Base-by-base conservation (phyloP, 1,284 basidiomycete genomes). In the Papiliotrema fonsecae region DNA sequence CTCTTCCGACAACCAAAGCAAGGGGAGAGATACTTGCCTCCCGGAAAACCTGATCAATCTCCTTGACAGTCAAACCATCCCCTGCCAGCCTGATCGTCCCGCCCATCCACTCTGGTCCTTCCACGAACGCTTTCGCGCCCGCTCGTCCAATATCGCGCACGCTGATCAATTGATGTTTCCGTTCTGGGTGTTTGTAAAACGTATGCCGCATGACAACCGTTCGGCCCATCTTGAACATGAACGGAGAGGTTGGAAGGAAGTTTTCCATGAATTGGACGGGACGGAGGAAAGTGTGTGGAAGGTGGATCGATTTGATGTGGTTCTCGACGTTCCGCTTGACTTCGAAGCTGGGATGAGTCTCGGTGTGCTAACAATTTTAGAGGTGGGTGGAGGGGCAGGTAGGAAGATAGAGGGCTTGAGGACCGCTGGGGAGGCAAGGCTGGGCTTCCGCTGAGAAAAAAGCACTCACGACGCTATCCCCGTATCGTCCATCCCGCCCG, bases 271-370 rank as follows among this genome's bases (percentile, higher is more conserved):
- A 60, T 41, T 60, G 57, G 22, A 50, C 55, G 22, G 57, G 57
- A 13, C 50, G 50, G 27, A 60, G 49, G 46, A 57, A 53, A 11
- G 57, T 59, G 43, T 47, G 28, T 13, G 25, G 22, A 6, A 49
- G 45, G 18, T 34, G 16, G 16, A 55, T 42, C 11, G 56, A 40
- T 22, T 43, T 26, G 52, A 64, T 53, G 39, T 60, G 38, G 14
- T 42, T 48, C 52, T 67, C 64, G 36, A 63, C 51, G 4, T 16
- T 32, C n/a, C 60, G 55, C 52, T 67, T 67, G 31, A 56, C 40
- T 40, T 65, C 60, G 47, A 55, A 49, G 10, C 57, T 62, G 45
- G 6, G 10, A 37, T 25, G 18, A 39, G 22, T 39, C 13, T 35
- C 6, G 6, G n/a, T n/a, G n/a, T n/a, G n/a, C n/a, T n/a, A 35